Conservation (phyloP, 2,329 filamentous ascomycete genomes). For the Apiospora kogelbergensis region DNA sequence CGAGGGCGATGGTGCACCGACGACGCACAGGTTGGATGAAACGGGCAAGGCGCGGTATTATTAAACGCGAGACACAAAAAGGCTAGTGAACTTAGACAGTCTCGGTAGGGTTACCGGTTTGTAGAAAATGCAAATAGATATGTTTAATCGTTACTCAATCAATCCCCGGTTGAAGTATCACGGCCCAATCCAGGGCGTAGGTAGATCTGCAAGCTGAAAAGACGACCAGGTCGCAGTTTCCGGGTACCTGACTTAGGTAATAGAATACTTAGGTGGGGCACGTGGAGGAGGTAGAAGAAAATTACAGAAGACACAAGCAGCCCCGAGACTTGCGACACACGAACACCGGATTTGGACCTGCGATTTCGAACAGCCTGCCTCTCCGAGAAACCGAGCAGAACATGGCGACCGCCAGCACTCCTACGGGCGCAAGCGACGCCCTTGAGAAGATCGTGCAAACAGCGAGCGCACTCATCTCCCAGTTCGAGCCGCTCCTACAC, state of each 20-base stretch:
- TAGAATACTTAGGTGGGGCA: not conserved
- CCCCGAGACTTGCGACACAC: not conserved
- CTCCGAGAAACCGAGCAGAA: not conserved
- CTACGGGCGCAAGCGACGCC: constrained; percentile 31
- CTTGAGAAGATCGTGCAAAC: constrained; percentile 40
- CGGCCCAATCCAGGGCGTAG: not conserved
- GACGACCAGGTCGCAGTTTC: not conserved
- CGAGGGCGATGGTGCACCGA: not conserved
- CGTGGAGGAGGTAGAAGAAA: not conserved
- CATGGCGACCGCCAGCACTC: constrained; percentile 14
- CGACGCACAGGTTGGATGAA: not conserved
- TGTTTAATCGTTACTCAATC: not conserved
- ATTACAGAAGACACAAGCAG: not conserved
- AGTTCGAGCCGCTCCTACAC: constrained; percentile 43
- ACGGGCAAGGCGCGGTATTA: not conserved
- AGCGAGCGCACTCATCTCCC: constrained; percentile 38
- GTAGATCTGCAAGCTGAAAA: not conserved
- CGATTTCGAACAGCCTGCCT: not conserved
- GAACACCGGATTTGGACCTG: not conserved
- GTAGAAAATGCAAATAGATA: too few relatives aligned
- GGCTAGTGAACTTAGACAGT: too few relatives aligned
- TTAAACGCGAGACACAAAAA: not conserved
- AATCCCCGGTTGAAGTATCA: not conserved
- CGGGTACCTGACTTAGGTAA: not conserved
- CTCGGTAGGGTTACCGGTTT: too few relatives aligned